Evolutionary conservation across 345 rosid species (phyloP).

Genomic region (Syzygium aromaticum): DNA sequence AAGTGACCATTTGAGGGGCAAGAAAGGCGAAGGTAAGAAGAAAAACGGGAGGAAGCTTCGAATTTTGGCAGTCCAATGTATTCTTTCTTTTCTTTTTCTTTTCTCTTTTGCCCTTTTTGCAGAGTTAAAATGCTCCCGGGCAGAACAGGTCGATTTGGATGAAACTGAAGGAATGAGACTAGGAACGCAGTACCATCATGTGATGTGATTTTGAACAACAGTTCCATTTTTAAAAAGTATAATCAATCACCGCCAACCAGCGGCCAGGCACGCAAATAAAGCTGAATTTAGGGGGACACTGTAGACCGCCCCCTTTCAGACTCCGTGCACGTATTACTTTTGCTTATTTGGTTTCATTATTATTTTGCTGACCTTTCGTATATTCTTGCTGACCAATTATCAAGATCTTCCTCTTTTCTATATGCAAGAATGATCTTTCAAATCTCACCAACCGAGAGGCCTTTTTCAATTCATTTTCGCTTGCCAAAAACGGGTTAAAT

Average conservation of each 20-base stretch:
- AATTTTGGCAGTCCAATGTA: background rate
- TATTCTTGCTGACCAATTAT: background rate
- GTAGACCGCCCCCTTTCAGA: background rate
- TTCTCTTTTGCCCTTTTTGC: background rate
- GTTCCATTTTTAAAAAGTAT: background rate
- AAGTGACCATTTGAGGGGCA: background rate
- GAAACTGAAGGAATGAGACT: background rate
- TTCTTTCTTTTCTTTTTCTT: background rate
- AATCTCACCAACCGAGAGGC: background rate
- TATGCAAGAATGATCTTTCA: background rate
- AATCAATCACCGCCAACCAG: constrained; percentile 2
- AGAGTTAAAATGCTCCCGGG: background rate
- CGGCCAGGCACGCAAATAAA: background rate
- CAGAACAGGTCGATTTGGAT: background rate
- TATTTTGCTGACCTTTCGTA: background rate
- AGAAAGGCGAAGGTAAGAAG: background rate
- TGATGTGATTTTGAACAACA: background rate
- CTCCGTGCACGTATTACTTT: background rate
- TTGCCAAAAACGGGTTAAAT: background rate
- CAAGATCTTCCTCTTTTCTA: background rate
- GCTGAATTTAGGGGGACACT: constrained; percentile 15
- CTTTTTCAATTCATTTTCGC: background rate
- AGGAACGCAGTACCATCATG: background rate
- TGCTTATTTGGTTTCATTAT: background rate
- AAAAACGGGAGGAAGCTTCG: background rate